Conservation (phyloP, 2,329 filamentous ascomycete genomes). For the Akanthomyces dipterigenus region DNA sequence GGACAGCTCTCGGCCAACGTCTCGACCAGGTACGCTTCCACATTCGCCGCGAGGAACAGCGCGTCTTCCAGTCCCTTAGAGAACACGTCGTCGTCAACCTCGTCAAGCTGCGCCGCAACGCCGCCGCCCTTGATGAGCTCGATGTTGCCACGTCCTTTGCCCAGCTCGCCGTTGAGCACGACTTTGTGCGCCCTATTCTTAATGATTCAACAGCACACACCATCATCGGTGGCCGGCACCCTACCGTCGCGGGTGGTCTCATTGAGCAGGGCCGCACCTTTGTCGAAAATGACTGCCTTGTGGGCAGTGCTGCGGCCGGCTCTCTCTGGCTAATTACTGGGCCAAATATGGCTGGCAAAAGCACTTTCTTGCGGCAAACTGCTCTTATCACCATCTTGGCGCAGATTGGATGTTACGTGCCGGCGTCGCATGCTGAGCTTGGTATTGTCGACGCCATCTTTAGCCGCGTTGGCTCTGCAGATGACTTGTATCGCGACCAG, state of each 20-base stretch:
- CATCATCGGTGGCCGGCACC: constrained; percentile 81
- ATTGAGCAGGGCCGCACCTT: constrained; percentile 74
- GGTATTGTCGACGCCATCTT: constrained; percentile 95
- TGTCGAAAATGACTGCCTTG: constrained; percentile 76
- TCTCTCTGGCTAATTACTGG: constrained; percentile 63
- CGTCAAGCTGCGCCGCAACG: constrained; percentile 80
- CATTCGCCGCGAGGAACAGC: constrained; percentile 78
- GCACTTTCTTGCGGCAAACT: constrained; percentile 91
- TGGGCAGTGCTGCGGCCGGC: constrained; percentile 62
- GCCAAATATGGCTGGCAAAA: constrained; percentile 99
- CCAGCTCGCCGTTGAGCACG: constrained; percentile 65
- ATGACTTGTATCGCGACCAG: constrained; percentile 90
- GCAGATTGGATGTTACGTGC: constrained; percentile 88
- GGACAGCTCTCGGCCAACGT: constrained; percentile 72
- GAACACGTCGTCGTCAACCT: constrained; percentile 73
- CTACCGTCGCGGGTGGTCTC: constrained; percentile 82
- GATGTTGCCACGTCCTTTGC: constrained; percentile 88
- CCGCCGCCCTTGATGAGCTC: constrained; percentile 84
- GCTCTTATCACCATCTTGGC: constrained; percentile 90
- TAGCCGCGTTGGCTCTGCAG: constrained; percentile 85
- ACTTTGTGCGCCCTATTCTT: constrained; percentile 66
- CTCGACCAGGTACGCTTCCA: constrained; percentile 72
- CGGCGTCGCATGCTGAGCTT: constrained; percentile 76
- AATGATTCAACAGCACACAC: constrained; percentile 60
- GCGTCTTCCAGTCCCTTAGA: constrained; percentile 69